phyloP scores from a whole-genome alignment of 345 rosid genomes.

The Populus ilicifolia region DNA sequence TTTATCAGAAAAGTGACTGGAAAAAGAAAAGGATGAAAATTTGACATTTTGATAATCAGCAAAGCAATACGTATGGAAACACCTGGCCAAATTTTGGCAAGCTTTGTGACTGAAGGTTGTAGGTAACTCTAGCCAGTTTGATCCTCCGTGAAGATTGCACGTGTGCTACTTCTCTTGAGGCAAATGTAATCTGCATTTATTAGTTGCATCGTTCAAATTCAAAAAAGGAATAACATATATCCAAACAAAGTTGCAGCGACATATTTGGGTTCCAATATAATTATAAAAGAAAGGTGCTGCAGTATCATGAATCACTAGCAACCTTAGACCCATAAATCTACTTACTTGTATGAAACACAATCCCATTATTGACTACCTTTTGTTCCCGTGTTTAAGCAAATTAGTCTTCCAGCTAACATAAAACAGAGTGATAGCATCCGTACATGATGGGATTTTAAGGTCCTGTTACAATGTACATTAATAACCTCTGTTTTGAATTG shows the following conservation, averaged over 20 bases:
- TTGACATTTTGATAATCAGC: background rate
- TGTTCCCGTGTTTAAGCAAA: too few relatives aligned
- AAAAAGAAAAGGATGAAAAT: background rate
- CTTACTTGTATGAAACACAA: background rate
- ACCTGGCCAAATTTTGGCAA: slow-evolving; percentile 48
- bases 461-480: too few relatives aligned
- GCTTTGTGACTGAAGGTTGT: slow-evolving; percentile 36
- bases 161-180: slow-evolving; percentile 18
- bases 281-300: background rate
- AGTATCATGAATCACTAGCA: background rate
- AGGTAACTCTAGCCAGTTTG: slow-evolving; percentile 38
- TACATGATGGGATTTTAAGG: too few relatives aligned
- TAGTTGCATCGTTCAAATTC: slow-evolving; percentile 5
- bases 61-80: slow-evolving; percentile 15
- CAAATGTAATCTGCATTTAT: slow-evolving; percentile 36
- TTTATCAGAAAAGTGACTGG: background rate
- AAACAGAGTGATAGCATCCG: background rate
- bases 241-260: background rate
- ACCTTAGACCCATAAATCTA: background rate
- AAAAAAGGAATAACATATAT: background rate
- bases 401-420: background rate
- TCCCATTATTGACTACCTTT: background rate
- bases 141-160: slow-evolving; percentile 23
- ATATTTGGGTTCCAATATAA: background rate
- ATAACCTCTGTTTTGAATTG: too few relatives aligned